A percentile compares a stretch with the other conserved stretches of the same genome.
phyloP scores from a whole-genome alignment of 202 grass and related monocot genomes.

The Sporobolus alterniflorus region DNA sequence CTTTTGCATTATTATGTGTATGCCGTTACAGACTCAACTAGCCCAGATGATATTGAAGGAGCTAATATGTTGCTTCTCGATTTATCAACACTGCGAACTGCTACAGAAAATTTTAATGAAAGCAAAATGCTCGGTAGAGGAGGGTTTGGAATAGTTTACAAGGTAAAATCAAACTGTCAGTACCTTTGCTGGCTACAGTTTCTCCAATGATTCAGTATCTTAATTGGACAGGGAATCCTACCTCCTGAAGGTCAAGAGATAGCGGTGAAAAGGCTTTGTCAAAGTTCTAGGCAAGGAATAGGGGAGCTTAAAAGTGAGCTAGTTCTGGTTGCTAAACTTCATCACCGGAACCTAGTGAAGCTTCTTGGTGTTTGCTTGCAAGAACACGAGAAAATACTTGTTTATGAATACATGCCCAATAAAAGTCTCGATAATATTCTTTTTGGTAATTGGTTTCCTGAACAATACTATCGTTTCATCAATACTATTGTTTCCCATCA shows the following conservation, averaged over 20 bases:
- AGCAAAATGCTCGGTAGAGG: slow-evolving; percentile 63
- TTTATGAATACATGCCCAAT: slow-evolving; percentile 88
- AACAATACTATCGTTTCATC: neutral
- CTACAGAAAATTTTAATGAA: slow-evolving; percentile 52
- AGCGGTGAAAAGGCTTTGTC: slow-evolving; percentile 72
- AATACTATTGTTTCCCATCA: too few species aligned
- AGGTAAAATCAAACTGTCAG: slow-evolving; percentile 30
- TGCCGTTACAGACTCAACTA: slow-evolving; percentile 33
- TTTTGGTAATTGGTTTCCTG: slow-evolving; percentile 46
- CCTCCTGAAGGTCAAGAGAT: slow-evolving; percentile 65
- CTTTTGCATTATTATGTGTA: neutral
- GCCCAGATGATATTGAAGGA: slow-evolving; percentile 18
- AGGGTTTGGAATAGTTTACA: slow-evolving; percentile 73
- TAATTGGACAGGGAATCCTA: slow-evolving; percentile 64
- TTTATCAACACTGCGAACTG: slow-evolving; percentile 43
- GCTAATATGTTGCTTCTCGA: slow-evolving; percentile 41
- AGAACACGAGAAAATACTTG: slow-evolving; percentile 71
- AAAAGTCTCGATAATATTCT: slow-evolving; percentile 75
- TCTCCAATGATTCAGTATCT: too few species aligned
- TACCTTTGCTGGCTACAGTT: neutral
- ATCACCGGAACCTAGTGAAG: slow-evolving; percentile 76
- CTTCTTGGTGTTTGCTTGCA: slow-evolving; percentile 78
- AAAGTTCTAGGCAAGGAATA: slow-evolving; percentile 65
- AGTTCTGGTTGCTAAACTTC: slow-evolving; percentile 69
- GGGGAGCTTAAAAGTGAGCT: slow-evolving; percentile 81